These are phyloP conservation scores for Wickerhamiella azyma DNA, from an alignment of 805 yeast genomes.

Conservation along the genomic window DNA sequence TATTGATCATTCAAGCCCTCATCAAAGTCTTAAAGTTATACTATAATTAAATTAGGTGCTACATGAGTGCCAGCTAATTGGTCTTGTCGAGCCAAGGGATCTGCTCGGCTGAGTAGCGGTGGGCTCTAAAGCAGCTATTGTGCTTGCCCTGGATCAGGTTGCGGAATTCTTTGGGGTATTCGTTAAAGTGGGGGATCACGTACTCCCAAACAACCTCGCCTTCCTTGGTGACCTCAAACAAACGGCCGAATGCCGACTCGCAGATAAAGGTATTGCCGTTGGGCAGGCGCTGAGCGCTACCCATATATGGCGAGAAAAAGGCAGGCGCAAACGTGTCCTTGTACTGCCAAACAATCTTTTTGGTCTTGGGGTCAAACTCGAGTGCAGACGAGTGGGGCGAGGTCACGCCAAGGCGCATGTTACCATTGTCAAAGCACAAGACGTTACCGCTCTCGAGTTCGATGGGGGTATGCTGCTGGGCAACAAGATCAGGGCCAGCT, in stretches of 20 bases:
- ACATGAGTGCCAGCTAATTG: not conserved
- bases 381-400: not conserved
- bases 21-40: not conserved
- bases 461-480: not conserved
- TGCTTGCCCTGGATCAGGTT: not conserved
- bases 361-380: slow-evolving; percentile 3
- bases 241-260: not conserved
- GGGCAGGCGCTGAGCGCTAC: not conserved
- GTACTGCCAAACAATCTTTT: not conserved
- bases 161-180: not conserved
- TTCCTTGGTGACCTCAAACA: not conserved
- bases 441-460: slow-evolving; percentile 7
- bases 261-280: not conserved
- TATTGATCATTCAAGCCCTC: too few relatives aligned
- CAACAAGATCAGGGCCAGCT: not conserved
- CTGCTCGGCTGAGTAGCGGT: not conserved
- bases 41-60: not conserved
- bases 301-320: not conserved
- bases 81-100: not conserved
- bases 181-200: not conserved
- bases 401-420: slow-evolving; percentile 5
- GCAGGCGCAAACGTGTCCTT: not conserved
- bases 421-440: slow-evolving; percentile 8
- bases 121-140: not conserved
- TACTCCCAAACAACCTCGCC: not conserved